Conservation (phyloP, 1,284 basidiomycete genomes). For the Apiotrichum mycotoxinovorans region DNA sequence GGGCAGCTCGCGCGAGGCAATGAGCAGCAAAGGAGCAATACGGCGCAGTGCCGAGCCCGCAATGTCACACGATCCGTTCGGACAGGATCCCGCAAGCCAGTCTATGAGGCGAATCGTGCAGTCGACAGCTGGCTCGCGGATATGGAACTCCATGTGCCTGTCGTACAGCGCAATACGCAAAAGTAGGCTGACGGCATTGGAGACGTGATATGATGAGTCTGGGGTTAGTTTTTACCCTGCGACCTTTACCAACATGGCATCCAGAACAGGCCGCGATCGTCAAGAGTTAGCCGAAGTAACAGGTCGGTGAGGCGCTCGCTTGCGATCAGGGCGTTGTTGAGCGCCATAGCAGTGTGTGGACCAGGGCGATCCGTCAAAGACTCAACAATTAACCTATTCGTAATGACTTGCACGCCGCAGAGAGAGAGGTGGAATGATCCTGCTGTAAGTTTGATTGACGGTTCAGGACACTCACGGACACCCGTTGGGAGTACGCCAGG, state of each 20-base stretch:
- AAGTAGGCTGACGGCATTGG: constrained; percentile 27
- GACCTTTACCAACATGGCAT: constrained; percentile 28
- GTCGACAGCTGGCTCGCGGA: not conserved
- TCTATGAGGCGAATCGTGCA: constrained; percentile 7
- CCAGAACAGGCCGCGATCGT: constrained; percentile 29
- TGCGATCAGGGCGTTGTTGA: constrained; percentile 12
- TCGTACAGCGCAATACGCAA: constrained; percentile 22
- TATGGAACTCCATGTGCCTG: not conserved
- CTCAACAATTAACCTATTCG: constrained; percentile 26
- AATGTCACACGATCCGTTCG: constrained; percentile 27
- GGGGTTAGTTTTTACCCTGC: not conserved
- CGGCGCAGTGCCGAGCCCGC: constrained; percentile 30
- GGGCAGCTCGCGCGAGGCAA: constrained; percentile 19
- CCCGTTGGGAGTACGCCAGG: constrained; percentile 15
- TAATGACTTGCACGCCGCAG: constrained; percentile 24
- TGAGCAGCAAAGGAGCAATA: constrained; percentile 21
- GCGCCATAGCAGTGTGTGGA: constrained; percentile 7
- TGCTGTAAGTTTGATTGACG: not conserved
- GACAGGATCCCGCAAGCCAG: constrained; percentile 8
- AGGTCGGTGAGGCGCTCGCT: constrained; percentile 20
- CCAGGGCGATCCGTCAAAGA: constrained; percentile 3
- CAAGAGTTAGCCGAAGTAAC: constrained; percentile 13
- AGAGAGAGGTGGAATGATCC: constrained; percentile 34
- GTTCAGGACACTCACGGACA: constrained; percentile 21
- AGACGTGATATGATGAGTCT: constrained; percentile 38